These are phyloP conservation scores for Tricholomella constricta DNA, from an alignment of 768 basidiomycete species.

Conservation along the genomic window DNA sequence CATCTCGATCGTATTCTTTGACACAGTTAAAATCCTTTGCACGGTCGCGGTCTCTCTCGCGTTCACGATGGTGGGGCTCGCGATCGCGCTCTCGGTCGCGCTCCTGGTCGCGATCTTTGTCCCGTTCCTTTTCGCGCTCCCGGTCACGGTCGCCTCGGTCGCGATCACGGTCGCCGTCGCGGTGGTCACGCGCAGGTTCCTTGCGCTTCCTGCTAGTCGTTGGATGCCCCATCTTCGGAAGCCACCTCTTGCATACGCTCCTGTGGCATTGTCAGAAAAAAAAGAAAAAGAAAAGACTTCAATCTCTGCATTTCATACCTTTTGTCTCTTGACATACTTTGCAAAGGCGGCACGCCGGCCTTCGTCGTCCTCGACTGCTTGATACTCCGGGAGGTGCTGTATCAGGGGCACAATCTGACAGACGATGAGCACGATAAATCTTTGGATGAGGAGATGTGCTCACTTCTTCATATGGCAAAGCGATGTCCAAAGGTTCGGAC, in stretches of 20 bases:
- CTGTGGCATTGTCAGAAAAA: too few species aligned
- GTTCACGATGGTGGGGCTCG: too few species aligned
- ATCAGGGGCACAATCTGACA: constrained; percentile 72
- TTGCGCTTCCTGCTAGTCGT: constrained; percentile 81
- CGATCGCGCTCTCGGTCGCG: too few species aligned
- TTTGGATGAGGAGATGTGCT: constrained; percentile 23
- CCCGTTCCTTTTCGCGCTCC: constrained; percentile 39
- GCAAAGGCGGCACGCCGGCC: constrained; percentile 76
- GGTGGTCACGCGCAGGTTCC: constrained; percentile 61
- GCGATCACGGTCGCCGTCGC: constrained; percentile 49
- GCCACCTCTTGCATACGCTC: constrained; percentile 76
- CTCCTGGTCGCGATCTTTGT: constrained; percentile 30
- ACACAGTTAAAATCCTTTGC: constrained; percentile 23
- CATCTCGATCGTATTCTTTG: constrained; percentile 35
- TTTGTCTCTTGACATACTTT: constrained; percentile 90
- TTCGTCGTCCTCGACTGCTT: constrained; percentile 88
- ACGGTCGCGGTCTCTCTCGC: too few species aligned
- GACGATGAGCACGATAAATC: not conserved
- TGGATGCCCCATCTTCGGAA: constrained; percentile 84
- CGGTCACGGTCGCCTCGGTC: constrained; percentile 39
- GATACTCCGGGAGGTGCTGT: constrained; percentile 82
- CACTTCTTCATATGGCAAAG: constrained; percentile 78
- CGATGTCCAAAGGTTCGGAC: constrained; percentile 77
- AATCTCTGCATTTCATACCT: constrained; percentile 56
- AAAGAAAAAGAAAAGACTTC: too few species aligned